These are phyloP conservation scores for Solanum sejunctum DNA, from an alignment of 257 asterid species.

Conservation along the genomic window DNA sequence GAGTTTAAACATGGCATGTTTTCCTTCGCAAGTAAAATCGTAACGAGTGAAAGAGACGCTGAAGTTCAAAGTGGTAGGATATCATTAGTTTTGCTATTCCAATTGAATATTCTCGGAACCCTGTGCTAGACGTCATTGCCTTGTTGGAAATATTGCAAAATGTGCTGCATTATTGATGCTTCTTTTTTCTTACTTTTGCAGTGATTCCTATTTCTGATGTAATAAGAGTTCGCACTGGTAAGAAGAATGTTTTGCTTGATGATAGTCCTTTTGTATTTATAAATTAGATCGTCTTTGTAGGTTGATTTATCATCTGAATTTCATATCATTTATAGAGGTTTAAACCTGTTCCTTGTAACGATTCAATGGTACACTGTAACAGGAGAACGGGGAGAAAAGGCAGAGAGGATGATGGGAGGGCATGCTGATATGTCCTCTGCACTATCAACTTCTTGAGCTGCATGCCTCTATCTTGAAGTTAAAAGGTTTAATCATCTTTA, in stretches of 20 bases:
- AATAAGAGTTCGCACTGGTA: constrained; percentile 91
- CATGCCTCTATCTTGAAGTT: background rate
- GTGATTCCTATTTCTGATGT: constrained; percentile 80
- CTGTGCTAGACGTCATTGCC: background rate
- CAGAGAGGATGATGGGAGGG: constrained; percentile 90
- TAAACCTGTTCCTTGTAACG: background rate
- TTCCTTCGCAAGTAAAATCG: background rate
- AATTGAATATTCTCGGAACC: too few relatives aligned
- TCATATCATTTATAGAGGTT: background rate
- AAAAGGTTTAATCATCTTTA: background rate
- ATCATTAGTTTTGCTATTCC: too few relatives aligned
- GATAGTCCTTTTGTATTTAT: background rate
- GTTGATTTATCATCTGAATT: background rate
- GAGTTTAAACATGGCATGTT: too few relatives aligned
- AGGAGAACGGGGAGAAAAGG: constrained; percentile 90
- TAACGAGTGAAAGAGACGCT: background rate
- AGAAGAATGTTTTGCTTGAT: background rate
- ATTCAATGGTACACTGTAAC: background rate
- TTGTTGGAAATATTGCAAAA: background rate
- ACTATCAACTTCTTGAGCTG: background rate
- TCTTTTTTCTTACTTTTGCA: constrained; percentile 27
- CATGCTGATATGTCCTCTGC: constrained; percentile 51
- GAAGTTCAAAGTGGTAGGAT: background rate
- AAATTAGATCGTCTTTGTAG: background rate
- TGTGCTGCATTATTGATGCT: background rate